phyloP scores from a whole-genome alignment of 768 basidiomycete species.

The Nidularia pulvinata region DNA sequence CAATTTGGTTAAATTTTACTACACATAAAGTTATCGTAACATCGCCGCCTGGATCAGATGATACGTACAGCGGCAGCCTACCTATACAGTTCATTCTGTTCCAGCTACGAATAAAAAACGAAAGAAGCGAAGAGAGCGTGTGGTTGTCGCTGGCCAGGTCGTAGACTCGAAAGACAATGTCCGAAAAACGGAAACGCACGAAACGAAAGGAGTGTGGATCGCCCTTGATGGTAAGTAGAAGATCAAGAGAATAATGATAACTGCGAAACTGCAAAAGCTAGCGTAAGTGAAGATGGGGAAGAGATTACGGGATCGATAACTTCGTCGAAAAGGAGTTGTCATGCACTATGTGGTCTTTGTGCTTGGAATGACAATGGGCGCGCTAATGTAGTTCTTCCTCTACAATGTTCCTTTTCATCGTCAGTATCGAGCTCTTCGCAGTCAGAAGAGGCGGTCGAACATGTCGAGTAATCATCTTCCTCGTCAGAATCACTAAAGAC shows the following conservation, averaged over 20 bases:
- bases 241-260: constrained; percentile 15
- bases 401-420: constrained; percentile 32
- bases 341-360: constrained; percentile 13
- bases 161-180: neutral
- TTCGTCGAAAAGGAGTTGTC: neutral
- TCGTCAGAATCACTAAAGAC: constrained; percentile 28
- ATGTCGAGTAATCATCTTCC: constrained; percentile 26
- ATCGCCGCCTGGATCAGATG: neutral
- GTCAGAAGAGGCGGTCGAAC: constrained; percentile 27
- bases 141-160: neutral
- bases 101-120: constrained; percentile 2
- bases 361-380: constrained; percentile 36
- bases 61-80: neutral
- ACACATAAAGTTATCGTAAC: neutral
- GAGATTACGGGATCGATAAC: constrained; percentile 2
- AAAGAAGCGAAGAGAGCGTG: constrained; percentile 7
- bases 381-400: constrained; percentile 37
- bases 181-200: constrained; percentile 9
- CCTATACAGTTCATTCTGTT: constrained; percentile 1
- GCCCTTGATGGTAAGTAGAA: constrained; percentile 3
- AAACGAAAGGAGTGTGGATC: constrained; percentile 20
- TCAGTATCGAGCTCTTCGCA: constrained; percentile 31
- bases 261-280: constrained; percentile 6
- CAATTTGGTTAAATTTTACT: neutral
- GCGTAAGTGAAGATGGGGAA: constrained; percentile 8